phyloP scores from a whole-genome alignment of 352 stramenopile species.

The Globisporangium ultimum region DNA sequence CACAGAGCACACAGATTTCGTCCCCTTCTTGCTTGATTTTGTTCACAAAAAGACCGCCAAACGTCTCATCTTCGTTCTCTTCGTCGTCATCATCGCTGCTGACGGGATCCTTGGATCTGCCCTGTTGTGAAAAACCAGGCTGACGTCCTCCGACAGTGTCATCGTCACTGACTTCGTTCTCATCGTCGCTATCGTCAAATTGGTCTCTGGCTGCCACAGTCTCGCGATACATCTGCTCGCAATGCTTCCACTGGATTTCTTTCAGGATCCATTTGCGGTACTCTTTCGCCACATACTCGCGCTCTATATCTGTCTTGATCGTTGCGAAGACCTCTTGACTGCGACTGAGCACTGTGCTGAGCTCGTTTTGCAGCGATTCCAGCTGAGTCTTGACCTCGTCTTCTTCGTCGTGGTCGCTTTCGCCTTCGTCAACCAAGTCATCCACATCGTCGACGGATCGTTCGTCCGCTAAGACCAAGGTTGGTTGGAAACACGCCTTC shows the following conservation, averaged over 20 bases:
- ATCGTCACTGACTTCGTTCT: slow-evolving; percentile 17
- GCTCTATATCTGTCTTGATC: slow-evolving; percentile 33
- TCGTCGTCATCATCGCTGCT: slow-evolving; percentile 33
- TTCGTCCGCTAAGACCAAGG: slow-evolving; percentile 37
- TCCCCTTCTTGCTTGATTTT: slow-evolving; percentile 67
- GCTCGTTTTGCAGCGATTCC: slow-evolving; percentile 38
- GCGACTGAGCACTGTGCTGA: slow-evolving; percentile 33
- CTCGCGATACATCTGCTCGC: slow-evolving; percentile 73
- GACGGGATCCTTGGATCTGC: slow-evolving; percentile 20
- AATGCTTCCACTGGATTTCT: slow-evolving; percentile 49
- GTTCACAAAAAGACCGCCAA: slow-evolving; percentile 75
- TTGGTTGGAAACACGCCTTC: slow-evolving; percentile 36
- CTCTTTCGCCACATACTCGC: slow-evolving; percentile 44
- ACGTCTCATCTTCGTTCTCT: slow-evolving; percentile 50
- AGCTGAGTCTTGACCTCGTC: slow-evolving; percentile 55
- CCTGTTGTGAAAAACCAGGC: slow-evolving; percentile 5
- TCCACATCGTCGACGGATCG: slow-evolving; percentile 35
- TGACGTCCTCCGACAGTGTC: slow-evolving; percentile 6
- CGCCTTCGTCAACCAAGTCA: slow-evolving; percentile 33
- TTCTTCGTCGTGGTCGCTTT: slow-evolving; percentile 38
- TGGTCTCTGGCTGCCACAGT: slow-evolving; percentile 31
- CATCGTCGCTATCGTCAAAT: slow-evolving; percentile 56
- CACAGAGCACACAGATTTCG: slow-evolving; percentile 69
- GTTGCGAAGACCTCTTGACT: slow-evolving; percentile 38
- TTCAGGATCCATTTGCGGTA: slow-evolving; percentile 47